phyloP scores from a whole-genome alignment of 177 flowering plant genomes.

The Vitis hybrid region DNA sequence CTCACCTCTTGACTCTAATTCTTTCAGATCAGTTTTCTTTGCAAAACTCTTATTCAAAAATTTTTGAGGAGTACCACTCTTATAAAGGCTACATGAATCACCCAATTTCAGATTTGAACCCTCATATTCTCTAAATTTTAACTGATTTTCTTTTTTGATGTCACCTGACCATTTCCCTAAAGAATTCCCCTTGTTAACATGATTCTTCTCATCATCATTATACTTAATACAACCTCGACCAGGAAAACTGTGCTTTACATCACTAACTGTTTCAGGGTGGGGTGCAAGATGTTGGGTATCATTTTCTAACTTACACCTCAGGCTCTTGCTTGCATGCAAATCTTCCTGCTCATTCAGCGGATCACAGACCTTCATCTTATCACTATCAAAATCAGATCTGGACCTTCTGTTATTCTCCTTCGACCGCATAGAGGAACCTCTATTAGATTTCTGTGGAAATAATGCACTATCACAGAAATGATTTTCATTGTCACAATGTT shows the following conservation, averaged over 20 bases:
- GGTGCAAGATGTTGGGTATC: background rate
- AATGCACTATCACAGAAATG: no score
- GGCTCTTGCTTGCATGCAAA: constrained; percentile 2
- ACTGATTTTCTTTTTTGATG: background rate
- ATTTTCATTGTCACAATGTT: background rate
- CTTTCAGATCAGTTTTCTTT: background rate
- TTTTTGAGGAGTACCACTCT: background rate
- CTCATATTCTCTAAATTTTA: background rate
- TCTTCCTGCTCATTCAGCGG: constrained; percentile 5
- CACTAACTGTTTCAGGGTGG: background rate
- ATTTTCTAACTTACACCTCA: constrained; percentile 2
- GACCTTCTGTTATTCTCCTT: constrained; percentile 11
- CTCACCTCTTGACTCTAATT: constrained; percentile 1
- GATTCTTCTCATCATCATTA: constrained; percentile 3
- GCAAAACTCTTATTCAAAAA: constrained; percentile 8
- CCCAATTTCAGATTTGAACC: constrained; percentile 2
- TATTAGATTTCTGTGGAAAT: constrained; percentile 8
- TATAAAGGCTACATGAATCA: background rate
- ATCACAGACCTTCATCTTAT: constrained; percentile 5
- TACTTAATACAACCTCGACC: constrained; percentile 1
- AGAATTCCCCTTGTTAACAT: background rate
- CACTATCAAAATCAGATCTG: constrained; percentile 5
- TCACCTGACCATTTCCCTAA: constrained; percentile 8
- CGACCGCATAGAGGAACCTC: background rate
- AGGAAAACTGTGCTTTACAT: constrained; percentile 2